phyloP scores from a whole-genome alignment of 1,284 basidiomycete species.

The Ustilago nuda region DNA sequence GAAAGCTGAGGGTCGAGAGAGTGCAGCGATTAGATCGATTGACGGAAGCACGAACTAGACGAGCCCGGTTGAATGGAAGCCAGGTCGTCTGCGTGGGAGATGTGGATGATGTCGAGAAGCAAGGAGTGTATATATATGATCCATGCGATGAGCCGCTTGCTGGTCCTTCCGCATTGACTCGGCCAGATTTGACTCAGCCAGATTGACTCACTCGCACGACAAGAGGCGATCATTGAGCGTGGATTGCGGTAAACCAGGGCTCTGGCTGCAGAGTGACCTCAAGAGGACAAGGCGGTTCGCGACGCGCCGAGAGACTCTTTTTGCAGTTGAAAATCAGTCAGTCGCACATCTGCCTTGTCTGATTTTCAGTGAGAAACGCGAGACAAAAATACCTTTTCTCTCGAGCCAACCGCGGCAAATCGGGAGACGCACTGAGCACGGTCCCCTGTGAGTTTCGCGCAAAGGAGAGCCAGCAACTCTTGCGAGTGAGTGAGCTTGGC shows the following conservation, averaged over 20 bases:
- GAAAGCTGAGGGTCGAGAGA: constrained; percentile 1
- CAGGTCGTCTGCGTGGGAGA: constrained; percentile 15
- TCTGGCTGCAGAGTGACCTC: constrained; percentile 30
- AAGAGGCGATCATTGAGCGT: background rate
- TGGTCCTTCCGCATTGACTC: constrained; percentile 13
- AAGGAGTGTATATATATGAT: constrained; percentile 35
- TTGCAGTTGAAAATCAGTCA: background rate
- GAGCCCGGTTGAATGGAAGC: constrained; percentile 20
- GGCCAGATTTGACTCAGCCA: constrained; percentile 32
- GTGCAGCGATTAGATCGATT: constrained; percentile 10
- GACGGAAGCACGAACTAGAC: constrained; percentile 13
- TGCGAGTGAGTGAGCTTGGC: background rate
- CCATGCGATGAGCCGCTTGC: constrained; percentile 35
- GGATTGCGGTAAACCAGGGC: too few species aligned
- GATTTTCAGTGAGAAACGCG: background rate
- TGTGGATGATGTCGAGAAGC: constrained; percentile 13
- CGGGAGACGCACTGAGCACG: constrained; percentile 21
- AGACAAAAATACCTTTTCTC: background rate
- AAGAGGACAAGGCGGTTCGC: constrained; percentile 11
- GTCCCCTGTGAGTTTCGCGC: constrained; percentile 3
- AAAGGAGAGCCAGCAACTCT: background rate
- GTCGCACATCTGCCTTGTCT: background rate
- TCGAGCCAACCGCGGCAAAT: constrained; percentile 13
- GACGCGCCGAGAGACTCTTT: constrained; percentile 31
- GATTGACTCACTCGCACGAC: constrained; percentile 17